Evolutionary conservation across 768 basidiomycete genomes (phyloP), one percentile per base, ranked within the genome.

Genomic region (Lactarius pseudohatsudake): DNA sequence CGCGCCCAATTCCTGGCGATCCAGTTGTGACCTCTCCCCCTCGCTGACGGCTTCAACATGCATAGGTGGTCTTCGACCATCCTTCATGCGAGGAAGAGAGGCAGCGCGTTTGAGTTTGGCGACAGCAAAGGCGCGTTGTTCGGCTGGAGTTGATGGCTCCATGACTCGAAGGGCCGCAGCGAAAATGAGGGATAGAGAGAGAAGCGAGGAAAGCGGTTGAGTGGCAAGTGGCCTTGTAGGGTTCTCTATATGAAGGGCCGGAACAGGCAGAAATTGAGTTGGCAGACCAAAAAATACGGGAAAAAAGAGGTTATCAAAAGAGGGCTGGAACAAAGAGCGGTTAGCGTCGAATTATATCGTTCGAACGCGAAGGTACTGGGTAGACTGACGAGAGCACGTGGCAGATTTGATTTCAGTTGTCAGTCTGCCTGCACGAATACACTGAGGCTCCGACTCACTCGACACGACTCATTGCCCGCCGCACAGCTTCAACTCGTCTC

Each of bases 51-150:
- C 89, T 71, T 91, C 91, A 70, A 85, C 80, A 72, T 91, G 91
- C 91, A 92, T 92, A 57, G 89, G 91, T 0, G 93, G 94, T 53
- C 94, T 82, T 63, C 94, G 80, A 9, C 94, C 94, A 76, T 94
- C 91, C 76, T 94, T 94, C 88, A 92, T 92, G 68, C 94, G 84
- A 43, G 94, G 95, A 34, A 96, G 77, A 18, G 94, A 96, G 62
- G 94, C 92, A 53, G 95, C 94, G 72, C 95, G 87, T 78, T 91
- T 94, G 70, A 97, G 85, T 79, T 89, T 94, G 55, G 92, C 92
- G 57, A 96, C 89, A 13, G 94, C 91, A 62, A 86, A 85, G 74
- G 92, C 91, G 67, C 95, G 88, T 77, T 94, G 90, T 75, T 95
- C 90, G 32, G 85, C 85, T 77, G 83, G 79, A 13, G 80, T 77